Evolutionary conservation across 257 asterid species (phyloP), one percentile per base, ranked within the genome.

Genomic region (Penstemon newberryi): DNA sequence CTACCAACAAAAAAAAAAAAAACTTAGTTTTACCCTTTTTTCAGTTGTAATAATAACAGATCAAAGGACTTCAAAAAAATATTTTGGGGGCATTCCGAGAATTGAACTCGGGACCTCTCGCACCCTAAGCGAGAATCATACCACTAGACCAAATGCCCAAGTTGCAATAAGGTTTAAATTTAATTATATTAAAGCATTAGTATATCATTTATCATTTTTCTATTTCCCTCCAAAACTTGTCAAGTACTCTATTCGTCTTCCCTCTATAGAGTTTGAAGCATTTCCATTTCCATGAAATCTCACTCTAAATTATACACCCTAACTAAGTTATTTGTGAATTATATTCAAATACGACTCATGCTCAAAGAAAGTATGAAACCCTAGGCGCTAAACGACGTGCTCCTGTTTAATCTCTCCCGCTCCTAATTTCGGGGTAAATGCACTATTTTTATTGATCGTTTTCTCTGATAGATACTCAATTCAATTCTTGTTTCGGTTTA

Each of bases 21-120:
- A 25, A 25, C 33, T 25, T 25, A 15, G 18, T 15, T 15, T 15
- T 15, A 15, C 18, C 18, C 18, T 15, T 15, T 15, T 15, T 15
- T 15, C 18, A 15, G 18, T 15, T 15, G 18, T 15, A 15, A 15
- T 15, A 15, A 15, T 15, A 15, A 15, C 18, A 15, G 18, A 15
- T 15, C 18, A 15, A 15, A 15, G 18, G 33, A 25, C 33, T 25
- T 15, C 18, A 25, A 25, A 25, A 25, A 25, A 25, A 25, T 15
- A 1, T 2, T 25, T 25, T 25, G 1, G 90, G 88, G 90, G 90
- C 90, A 82, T 84, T 84, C 85, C 85, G 86, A 85, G 88, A 83
- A 85, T 87, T 85, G 89, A 85, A 87, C 89, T 81, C 86, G 83
- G 84, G 84, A 83, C 91, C 91, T 83, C 95, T 85, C 86, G 86